Conservation (phyloP, 768 basidiomycete genomes). For the Xerocomellus dryophilus region DNA sequence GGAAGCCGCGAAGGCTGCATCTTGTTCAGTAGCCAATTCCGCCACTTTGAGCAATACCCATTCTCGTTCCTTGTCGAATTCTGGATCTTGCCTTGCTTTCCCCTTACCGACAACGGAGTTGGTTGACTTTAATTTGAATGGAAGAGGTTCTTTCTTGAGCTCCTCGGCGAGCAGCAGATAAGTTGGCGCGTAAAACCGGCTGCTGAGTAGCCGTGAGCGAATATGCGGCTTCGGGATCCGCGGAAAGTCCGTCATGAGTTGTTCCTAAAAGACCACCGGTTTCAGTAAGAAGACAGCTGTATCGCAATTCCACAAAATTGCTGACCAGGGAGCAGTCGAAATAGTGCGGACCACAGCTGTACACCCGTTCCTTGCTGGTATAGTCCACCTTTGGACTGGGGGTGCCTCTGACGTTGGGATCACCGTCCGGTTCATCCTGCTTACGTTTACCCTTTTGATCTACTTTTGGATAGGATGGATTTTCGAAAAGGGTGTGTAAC, state of each 20-base stretch:
- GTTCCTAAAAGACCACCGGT: constrained; percentile 35
- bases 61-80: constrained; percentile 41
- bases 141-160: constrained; percentile 27
- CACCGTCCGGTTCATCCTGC: constrained; percentile 30
- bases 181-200: constrained; percentile 63
- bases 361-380: constrained; percentile 42
- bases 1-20: constrained; percentile 33
- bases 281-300: background rate
- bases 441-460: constrained; percentile 49
- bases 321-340: constrained; percentile 49
- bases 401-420: constrained; percentile 21
- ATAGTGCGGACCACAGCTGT: constrained; percentile 46
- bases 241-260: constrained; percentile 57
- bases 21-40: constrained; percentile 25
- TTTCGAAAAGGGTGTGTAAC: constrained; percentile 61
- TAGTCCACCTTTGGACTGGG: constrained; percentile 55
- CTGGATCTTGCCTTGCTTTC: constrained; percentile 39
- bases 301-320: background rate
- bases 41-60: constrained; percentile 45
- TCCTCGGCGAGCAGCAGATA: constrained; percentile 49
- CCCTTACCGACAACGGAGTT: constrained; percentile 41
- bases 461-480: constrained; percentile 55
- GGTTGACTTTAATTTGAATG: constrained; percentile 38
- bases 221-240: constrained; percentile 54
- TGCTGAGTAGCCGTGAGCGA: constrained; percentile 37